Evolutionary conservation across 768 basidiomycete genomes (phyloP), one percentile per base, ranked within the genome.

Genomic region (Galerina marginata): DNA sequence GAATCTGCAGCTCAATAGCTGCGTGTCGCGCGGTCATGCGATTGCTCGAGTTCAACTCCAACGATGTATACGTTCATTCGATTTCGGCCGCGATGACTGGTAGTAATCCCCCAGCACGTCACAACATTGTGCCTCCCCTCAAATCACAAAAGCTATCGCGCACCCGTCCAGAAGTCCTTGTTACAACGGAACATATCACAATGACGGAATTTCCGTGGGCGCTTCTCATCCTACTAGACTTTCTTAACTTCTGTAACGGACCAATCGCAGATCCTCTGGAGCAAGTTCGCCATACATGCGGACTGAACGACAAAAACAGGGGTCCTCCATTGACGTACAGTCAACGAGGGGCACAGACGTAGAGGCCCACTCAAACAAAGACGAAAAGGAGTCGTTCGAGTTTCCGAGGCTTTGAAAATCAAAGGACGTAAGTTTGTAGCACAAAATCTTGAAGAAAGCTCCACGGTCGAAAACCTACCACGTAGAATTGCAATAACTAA

Each of bases 11-110:
- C 25, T 79, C 85, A 7, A 86, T 88, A 53, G 86, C 88, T 20
- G 85, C 89, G 29, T 87, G 87, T 70, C 83, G 89, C 45, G 83
- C 86, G 29, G 89, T 90, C 46, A 87, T 89, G 69, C 81, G 87
- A 60, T 76, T 91, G 23, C 80, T 84, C 39, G 86, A 87, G 54
- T 87, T 84, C 64, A 81, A 75, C 63, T 67, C 75, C 44, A 74
- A 66, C 56, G 79, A 83, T 26, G 72, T 79, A 20, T 83, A 82
- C 60, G 69, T 83, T 9, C 80, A 83, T 64, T 81, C 84, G 1
- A 73, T 81, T 51, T 75, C 79, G 36, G 59, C 60, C 26, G 76
- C 72, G 11, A 72, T 79, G 40, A 65, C 72, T n/a, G 72, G 70
- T 20, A 73, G 68, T 45, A 73, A 72, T 57, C 67, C 72, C 16